These are phyloP conservation scores for Leccinum fibrillosum DNA, from an alignment of 768 basidiomycete species.

Conservation along the genomic window DNA sequence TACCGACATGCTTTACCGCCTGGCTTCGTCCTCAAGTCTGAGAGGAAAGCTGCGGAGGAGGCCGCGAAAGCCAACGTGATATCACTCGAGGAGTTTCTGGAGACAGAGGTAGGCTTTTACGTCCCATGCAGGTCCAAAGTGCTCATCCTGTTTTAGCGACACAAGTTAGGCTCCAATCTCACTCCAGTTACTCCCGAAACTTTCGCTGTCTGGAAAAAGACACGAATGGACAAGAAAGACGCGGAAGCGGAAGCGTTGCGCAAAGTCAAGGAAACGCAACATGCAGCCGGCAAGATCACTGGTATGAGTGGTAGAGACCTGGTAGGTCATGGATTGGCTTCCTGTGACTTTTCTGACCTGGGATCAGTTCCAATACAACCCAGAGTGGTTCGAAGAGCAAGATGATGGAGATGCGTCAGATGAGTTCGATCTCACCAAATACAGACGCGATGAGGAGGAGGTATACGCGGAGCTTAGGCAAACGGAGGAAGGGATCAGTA, in stretches of 20 bases:
- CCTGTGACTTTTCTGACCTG: conserved; percentile 5
- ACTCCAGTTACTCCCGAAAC: conserved; percentile 92
- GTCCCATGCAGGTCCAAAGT: neutral
- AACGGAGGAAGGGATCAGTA: conserved; percentile 13
- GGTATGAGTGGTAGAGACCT: conserved; percentile 97
- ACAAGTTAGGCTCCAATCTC: conserved; percentile 86
- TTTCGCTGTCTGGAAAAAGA: conserved; percentile 95
- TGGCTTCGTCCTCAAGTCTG: conserved; percentile 92
- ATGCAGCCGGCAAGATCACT: conserved; percentile 80
- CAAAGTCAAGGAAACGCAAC: conserved; percentile 79
- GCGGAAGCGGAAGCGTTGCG: conserved; percentile 80
- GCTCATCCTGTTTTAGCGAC: conserved; percentile 54
- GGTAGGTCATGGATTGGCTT: conserved; percentile 42
- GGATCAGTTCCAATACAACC: conserved; percentile 88
- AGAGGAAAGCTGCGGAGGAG: conserved; percentile 88
- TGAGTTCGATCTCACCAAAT: conserved; percentile 56
- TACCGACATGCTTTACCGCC: conserved; percentile 95
- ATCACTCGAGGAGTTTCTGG: conserved; percentile 94
- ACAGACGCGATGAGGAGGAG: conserved; percentile 43
- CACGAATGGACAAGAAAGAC: conserved; percentile 89
- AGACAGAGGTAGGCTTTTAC: conserved; percentile 79
- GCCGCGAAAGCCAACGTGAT: conserved; percentile 87
- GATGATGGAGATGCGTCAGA: conserved; percentile 46
- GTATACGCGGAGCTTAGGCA: conserved; percentile 25
- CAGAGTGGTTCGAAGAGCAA: conserved; percentile 88